These are phyloP conservation scores for Maudiozyma barnettii DNA, from an alignment of 805 yeast species.

Conservation along the genomic window DNA sequence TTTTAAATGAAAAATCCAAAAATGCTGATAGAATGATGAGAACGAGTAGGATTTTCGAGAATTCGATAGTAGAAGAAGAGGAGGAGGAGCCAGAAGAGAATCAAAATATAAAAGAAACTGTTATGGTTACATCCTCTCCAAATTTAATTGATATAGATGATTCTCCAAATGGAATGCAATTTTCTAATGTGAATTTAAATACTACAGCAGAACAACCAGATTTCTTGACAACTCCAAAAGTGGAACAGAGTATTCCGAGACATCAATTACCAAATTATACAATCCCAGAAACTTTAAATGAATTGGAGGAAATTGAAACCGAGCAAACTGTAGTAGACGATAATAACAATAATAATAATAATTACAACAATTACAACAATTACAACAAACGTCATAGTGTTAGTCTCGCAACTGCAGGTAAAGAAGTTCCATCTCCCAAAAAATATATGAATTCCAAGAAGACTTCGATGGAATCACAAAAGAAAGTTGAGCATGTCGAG, in stretches of 20 bases:
- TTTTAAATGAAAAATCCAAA: conserved; percentile 31
- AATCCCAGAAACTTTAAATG: neutral
- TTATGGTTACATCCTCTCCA: conserved; percentile 20
- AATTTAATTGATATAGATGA: conserved; percentile 32
- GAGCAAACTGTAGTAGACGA: neutral
- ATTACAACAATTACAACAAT: neutral
- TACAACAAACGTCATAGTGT: neutral
- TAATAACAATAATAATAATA: neutral
- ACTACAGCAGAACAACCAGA: conserved; percentile 22
- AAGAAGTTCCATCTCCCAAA: neutral
- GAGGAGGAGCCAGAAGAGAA: conserved; percentile 11
- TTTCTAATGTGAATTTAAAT: neutral
- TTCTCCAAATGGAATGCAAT: conserved; percentile 4
- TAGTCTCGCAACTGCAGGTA: neutral
- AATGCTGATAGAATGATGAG: conserved; percentile 21
- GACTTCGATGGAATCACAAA: neutral
- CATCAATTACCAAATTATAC: neutral
- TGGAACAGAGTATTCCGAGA: conserved; percentile 2
- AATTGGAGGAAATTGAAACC: conserved; percentile 1
- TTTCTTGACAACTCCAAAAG: conserved; percentile 22
- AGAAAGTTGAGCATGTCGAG: neutral
- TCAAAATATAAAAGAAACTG: neutral
- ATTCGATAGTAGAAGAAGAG: conserved; percentile 18
- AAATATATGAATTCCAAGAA: neutral
- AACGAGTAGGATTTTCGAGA: conserved; percentile 8